Evolutionary conservation across 1,284 basidiomycete genomes (phyloP), one percentile per base, ranked within the genome.

Genomic region (Stygiomarasmius scandens): DNA sequence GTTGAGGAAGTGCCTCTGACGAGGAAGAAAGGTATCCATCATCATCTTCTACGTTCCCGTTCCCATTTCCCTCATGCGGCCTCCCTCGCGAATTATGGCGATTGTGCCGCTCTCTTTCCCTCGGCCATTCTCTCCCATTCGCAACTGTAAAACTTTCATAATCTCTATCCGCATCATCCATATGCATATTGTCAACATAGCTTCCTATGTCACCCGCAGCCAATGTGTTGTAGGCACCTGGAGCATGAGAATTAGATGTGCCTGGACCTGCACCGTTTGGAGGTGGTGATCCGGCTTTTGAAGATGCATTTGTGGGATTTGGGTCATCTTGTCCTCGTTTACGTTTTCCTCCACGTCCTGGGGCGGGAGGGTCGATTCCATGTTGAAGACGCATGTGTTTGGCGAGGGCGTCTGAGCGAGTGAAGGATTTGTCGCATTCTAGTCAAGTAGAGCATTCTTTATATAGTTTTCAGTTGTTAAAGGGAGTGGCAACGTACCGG

Each of bases 391-490:
- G 85, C 86, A 95, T 91, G 70, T 96, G 93, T 68, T 96, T 96
- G 16, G 90, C 89, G 14, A 95, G 84, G 22, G 93, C 93, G 71
- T 96, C 94, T 0, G 93, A 93, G 32, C 93, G 89, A 3, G 94
- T 95, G 70, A 96, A 96, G 0, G 91, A 90, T 69, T 94, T 95
- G 77, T 96, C 94, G 68, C 94, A 96, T 74, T 95, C 94, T 92
- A 32, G 38, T 41, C 47, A 34, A 44, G 32, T 52, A 43, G 38
- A 54, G 45, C n/a, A n/a, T n/a, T n/a, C n/a, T n/a, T n/a, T 29
- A 45, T 53, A 55, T 36, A 25, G 45, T 27, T 2, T 50, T 24
- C 43, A 46, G 41, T 38, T 32, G 20, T 23, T 51, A 41, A 49
- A 58, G 51, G 43, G 23, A 51, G 14, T 38, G 55, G 50, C 25